Conservation (phyloP, 805 yeast genomes). For the Kodamaea laetipori region DNA sequence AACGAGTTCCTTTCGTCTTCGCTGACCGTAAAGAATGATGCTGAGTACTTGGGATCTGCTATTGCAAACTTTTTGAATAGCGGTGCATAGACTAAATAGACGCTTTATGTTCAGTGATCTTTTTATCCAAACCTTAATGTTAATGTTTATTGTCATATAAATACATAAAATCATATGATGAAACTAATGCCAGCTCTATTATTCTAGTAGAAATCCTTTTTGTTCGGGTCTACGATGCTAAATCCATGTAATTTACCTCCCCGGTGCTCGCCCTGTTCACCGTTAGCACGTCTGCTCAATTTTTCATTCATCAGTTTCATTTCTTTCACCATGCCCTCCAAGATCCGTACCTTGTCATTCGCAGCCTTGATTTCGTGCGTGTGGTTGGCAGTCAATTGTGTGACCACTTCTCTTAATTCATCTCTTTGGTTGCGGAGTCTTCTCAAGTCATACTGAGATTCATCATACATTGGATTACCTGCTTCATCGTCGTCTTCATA, state of each 20-base stretch:
- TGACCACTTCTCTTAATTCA: conserved; percentile 43
- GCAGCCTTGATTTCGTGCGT: conserved; percentile 38
- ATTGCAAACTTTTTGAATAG: conserved; percentile 33
- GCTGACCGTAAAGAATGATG: conserved; percentile 40
- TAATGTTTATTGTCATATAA: no score
- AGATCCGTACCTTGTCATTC: conserved; percentile 34
- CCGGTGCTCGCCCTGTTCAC: conserved; percentile 19
- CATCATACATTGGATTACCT: conserved; percentile 8
- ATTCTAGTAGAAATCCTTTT: conserved; percentile 15
- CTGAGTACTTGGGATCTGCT: conserved; percentile 38
- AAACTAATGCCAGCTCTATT: neutral
- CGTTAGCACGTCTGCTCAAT: conserved; percentile 22
- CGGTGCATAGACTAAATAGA: neutral
- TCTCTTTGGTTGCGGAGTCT: conserved; percentile 36
- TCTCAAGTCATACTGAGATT: conserved; percentile 9
- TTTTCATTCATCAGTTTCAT: conserved; percentile 36
- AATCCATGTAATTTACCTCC: conserved; percentile 46
- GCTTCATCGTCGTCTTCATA: conserved; percentile 8
- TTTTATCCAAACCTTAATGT: no score
- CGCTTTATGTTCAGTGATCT: no score
- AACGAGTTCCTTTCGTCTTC: conserved; percentile 34
- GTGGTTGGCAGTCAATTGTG: conserved; percentile 39
- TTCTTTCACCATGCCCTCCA: conserved; percentile 34
- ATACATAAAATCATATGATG: neutral
- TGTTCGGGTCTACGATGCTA: conserved; percentile 37